Evolutionary conservation across 306 rosid genomes (phyloP).

Genomic region (Trifolium dubium): DNA sequence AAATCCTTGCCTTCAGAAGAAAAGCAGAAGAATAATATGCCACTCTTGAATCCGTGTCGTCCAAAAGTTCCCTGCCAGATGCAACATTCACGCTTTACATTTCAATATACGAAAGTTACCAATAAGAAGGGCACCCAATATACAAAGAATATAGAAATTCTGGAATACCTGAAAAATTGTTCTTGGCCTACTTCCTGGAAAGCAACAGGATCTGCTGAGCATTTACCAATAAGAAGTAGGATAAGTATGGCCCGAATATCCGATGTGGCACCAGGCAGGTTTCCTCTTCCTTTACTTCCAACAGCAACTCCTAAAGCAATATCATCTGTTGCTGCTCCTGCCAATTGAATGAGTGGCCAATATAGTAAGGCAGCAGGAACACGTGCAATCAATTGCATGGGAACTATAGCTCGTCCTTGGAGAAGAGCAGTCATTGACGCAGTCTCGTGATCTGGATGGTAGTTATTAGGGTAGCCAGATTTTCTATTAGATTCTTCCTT

Average conservation of each 20-base stretch:
- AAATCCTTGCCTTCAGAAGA: constrained; percentile 87
- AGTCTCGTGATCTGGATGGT: constrained; percentile 66
- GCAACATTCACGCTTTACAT: constrained; percentile 25
- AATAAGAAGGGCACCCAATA: constrained; percentile 9
- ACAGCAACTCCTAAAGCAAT: constrained; percentile 94
- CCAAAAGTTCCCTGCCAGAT: constrained; percentile 84
- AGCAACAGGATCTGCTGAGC: constrained; percentile 87
- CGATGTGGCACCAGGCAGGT: constrained; percentile 92
- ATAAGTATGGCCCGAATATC: constrained; percentile 94
- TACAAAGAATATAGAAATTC: constrained; percentile 30
- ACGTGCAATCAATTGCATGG: constrained; percentile 90
- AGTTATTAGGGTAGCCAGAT: constrained; percentile 50
- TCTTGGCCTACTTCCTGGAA: constrained; percentile 87
- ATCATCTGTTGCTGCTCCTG: constrained; percentile 95
- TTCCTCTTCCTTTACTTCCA: constrained; percentile 99
- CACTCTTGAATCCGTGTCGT: constrained; percentile 97
- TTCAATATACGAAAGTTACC: constrained; percentile 17
- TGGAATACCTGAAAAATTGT: constrained; percentile 84
- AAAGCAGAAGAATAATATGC: constrained; percentile 96
- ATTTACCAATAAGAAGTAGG: constrained; percentile 94
- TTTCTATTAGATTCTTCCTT: constrained; percentile 65
- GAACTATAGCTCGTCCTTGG: constrained; percentile 87
- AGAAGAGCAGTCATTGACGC: constrained; percentile 87
- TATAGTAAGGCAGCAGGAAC: constrained; percentile 92
- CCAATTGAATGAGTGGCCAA: constrained; percentile 98